These are phyloP conservation scores for Patellaria atrata DNA, from an alignment of 495 filamentous ascomycete genomes.

Conservation along the genomic window DNA sequence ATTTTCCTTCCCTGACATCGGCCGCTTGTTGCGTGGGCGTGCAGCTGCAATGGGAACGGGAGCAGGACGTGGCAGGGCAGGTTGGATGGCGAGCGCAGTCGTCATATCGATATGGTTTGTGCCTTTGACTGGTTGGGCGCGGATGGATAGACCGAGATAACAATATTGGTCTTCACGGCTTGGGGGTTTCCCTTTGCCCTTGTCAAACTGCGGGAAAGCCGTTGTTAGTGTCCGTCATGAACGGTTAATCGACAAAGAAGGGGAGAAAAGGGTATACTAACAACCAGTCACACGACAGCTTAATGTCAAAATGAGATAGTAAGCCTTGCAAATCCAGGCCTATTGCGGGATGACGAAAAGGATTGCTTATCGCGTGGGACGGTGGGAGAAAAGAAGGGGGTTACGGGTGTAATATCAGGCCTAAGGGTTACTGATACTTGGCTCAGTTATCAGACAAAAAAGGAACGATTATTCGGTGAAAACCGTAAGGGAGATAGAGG, in stretches of 20 bases:
- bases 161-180: constrained; percentile 3
- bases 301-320: too few relatives aligned
- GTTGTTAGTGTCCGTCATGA: constrained; percentile 14
- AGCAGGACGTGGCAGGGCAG: constrained; percentile 24
- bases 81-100: constrained; percentile 25
- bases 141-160: constrained; percentile 18
- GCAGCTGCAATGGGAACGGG: constrained; percentile 22
- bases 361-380: constrained; percentile 24
- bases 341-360: constrained; percentile 12
- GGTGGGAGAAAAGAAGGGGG: constrained; percentile 7
- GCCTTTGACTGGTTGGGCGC: neutral
- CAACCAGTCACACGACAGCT: constrained; percentile 21
- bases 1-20: constrained; percentile 24
- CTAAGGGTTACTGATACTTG: too few relatives aligned
- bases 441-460: too few relatives aligned
- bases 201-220: constrained; percentile 15
- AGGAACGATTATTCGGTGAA: too few relatives aligned
- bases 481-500: too few relatives aligned
- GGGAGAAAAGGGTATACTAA: neutral
- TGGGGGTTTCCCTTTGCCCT: constrained; percentile 4
- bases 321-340: constrained; percentile 10
- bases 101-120: constrained; percentile 20
- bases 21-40: constrained; percentile 16
- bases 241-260: too few relatives aligned
- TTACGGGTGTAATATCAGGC: too few relatives aligned